Base-by-base conservation (phyloP, 768 basidiomycete genomes). In the Nidula microcarpa region DNA sequence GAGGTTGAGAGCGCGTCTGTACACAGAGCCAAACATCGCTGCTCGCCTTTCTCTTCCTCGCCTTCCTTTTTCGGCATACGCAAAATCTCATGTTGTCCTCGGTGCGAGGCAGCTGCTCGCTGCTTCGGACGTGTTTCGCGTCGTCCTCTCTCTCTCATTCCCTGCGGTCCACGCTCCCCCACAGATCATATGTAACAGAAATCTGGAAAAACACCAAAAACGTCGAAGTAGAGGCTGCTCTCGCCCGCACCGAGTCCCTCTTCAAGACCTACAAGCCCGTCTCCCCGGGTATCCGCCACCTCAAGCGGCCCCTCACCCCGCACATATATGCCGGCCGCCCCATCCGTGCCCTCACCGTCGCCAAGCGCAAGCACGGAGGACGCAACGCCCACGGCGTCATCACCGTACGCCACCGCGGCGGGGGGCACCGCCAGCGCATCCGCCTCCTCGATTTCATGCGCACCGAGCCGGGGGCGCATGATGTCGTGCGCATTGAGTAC, bases 401-500 rank as follows among this genome's bases (percentile, higher is more conserved):
- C 57, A 95, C 93, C 17, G 89, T 93, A 8, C 85, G 96, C 17
- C 86, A 84, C 53, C 84, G 89, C 14, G 97, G 97, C 10, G 97
- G 97, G 5, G 97, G 97, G 0, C 94, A 96, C 73, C 83, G 81
- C 55, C 85, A 86, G 54, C 84, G 97, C 34, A 84, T 96, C 55
- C 86, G 97, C 33, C 77, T 84, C 37, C 71, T 99, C 51, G 97
- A 99, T 69, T 98, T 96, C 63, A 71, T 76, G 67, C 81, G 97
- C 51, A 70, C 73, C n/a, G 85, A 86, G 54, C 75, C 82, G 1
- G 96, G 96, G 7, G 72, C 86, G 35, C 90, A 91, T 62, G 91
- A 95, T 59, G 94, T 98, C 44, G 80, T 95, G 3, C 82, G 97
- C 46, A 91, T 99, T 59, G 97, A 98, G 72, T 99, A 96, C 64